A percentile compares a stretch with the other conserved stretches of the same genome.
phyloP scores from a whole-genome alignment of 2,329 filamentous ascomycete species.

The Penicillium sp. region DNA sequence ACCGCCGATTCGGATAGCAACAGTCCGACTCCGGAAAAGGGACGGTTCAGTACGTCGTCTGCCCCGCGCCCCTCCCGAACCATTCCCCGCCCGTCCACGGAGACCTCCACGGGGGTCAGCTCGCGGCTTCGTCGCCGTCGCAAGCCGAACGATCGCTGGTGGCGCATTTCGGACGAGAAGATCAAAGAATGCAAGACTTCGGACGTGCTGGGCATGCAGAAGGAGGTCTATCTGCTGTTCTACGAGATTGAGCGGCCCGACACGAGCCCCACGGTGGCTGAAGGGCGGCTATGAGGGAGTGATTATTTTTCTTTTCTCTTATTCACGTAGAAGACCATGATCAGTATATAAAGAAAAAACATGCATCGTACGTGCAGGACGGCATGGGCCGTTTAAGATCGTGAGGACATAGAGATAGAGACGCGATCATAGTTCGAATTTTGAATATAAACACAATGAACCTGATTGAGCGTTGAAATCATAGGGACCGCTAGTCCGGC shows the following conservation, averaged over 20 bases:
- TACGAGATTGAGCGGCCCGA: slow-evolving; percentile 73
- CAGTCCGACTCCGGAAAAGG: slow-evolving; percentile 26
- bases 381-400: background rate
- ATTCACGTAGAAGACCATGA: background rate
- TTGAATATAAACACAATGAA: background rate
- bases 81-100: slow-evolving; percentile 25
- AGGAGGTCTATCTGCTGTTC: slow-evolving; percentile 93
- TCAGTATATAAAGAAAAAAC: background rate
- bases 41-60: slow-evolving; percentile 27
- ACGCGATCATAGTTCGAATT: background rate
- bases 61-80: slow-evolving; percentile 24
- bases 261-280: slow-evolving; percentile 2
- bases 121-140: slow-evolving; percentile 57
- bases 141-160: slow-evolving; percentile 76
- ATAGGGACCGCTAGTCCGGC: background rate
- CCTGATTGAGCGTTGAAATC: background rate
- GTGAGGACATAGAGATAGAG: background rate
- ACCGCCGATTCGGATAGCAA: slow-evolving; percentile 24
- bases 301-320: background rate
- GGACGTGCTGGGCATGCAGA: slow-evolving; percentile 90
- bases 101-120: slow-evolving; percentile 21
- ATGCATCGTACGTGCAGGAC: background rate
- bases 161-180: slow-evolving; percentile 97
- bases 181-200: slow-evolving; percentile 90
- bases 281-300: background rate